These are phyloP conservation scores for Colletotrichum falcatum DNA, from an alignment of 2,329 filamentous ascomycete species.

Conservation along the genomic window DNA sequence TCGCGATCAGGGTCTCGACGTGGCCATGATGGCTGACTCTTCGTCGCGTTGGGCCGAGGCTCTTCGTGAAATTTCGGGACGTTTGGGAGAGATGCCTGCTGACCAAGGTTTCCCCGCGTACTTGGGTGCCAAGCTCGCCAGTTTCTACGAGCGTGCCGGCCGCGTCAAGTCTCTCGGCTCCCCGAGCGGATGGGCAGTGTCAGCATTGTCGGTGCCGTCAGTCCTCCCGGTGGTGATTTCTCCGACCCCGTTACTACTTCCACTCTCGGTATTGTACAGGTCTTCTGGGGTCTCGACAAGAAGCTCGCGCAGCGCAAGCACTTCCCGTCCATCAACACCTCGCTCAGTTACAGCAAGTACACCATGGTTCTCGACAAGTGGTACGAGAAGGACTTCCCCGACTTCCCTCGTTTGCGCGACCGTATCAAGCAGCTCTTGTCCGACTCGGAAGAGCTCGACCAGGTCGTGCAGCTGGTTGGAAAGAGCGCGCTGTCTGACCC, in stretches of 20 bases:
- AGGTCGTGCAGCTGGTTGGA: slow-evolving; percentile 97
- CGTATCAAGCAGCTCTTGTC: slow-evolving; percentile 94
- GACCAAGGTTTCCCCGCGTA: slow-evolving; percentile 99
- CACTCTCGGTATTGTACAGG: slow-evolving; percentile 96
- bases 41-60: slow-evolving; percentile 98
- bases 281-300: slow-evolving; percentile 99
- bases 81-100: slow-evolving; percentile 99
- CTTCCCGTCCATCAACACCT: slow-evolving; percentile 98
- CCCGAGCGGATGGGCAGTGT: slow-evolving; percentile 89
- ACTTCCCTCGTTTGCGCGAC: slow-evolving; percentile 93
- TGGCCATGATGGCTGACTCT: slow-evolving; percentile 99
- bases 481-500: slow-evolving; percentile 96
- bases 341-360: slow-evolving; percentile 97
- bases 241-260: slow-evolving; percentile 96
- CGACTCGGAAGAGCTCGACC: slow-evolving; percentile 96
- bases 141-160: slow-evolving; percentile 98
- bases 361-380: slow-evolving; percentile 87
- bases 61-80: slow-evolving; percentile 97
- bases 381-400: slow-evolving; percentile 93
- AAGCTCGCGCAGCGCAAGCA: slow-evolving; percentile 99
- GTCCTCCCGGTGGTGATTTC: slow-evolving; percentile 98
- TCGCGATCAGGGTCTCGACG: slow-evolving; percentile 94
- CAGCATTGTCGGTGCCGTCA: slow-evolving; percentile 97
- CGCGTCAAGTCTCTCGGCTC: slow-evolving; percentile 87
- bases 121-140: slow-evolving; percentile 94